Conservation (phyloP, 2,329 filamentous ascomycete species). For the Aspergillus sp. region DNA sequence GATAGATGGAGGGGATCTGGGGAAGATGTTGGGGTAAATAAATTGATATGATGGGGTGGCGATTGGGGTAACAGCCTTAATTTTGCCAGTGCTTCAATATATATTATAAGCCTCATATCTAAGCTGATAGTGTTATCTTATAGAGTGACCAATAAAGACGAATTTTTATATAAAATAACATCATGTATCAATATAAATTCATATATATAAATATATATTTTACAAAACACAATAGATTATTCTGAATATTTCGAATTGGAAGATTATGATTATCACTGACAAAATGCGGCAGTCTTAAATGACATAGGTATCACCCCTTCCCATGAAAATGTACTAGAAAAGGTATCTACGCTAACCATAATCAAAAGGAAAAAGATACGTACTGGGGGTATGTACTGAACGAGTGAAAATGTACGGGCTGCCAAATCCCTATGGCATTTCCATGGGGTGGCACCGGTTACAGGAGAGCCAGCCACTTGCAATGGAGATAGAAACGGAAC, state of each 20-base stretch:
- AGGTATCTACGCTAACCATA: constrained; percentile 15
- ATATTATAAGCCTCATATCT: background rate
- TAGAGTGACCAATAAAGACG: background rate
- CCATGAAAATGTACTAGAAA: constrained; percentile 10
- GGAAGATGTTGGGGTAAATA: background rate
- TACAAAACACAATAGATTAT: background rate
- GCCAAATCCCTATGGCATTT: background rate
- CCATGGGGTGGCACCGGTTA: background rate
- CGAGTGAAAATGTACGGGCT: constrained; percentile 3
- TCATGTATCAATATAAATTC: background rate
- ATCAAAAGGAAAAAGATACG: constrained; percentile 11
- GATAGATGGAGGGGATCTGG: background rate
- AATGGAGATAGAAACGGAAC: background rate
- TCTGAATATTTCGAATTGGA: background rate
- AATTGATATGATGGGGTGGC: background rate
- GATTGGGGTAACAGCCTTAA: background rate
- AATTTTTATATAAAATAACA: background rate
- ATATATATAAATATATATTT: background rate
- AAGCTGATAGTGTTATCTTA: background rate
- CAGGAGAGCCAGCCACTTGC: background rate
- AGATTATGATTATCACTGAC: background rate
- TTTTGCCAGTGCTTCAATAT: background rate
- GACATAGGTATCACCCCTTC: constrained; percentile 6
- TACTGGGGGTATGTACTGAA: constrained; percentile 9
- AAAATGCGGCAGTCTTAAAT: constrained; percentile 6